Percentiles rank a stretch among this genome's conserved stretches.
Conservation (phyloP, 257 asterid species). For the Solanum paucissectum region DNA sequence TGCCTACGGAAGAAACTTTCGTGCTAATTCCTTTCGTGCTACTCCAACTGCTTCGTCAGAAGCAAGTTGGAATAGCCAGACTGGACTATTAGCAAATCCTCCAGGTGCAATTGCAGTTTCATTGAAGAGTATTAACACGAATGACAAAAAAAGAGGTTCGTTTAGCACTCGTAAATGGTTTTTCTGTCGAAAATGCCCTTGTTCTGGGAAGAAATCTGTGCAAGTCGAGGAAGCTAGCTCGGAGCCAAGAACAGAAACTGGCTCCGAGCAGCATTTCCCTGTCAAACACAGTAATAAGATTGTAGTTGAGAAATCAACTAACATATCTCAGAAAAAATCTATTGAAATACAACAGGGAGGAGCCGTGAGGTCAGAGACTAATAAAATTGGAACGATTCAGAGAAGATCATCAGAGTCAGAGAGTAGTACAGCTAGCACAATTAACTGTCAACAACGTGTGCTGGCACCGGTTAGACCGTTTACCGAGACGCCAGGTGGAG, state of each 20-base stretch:
- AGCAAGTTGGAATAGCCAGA: conserved; percentile 91
- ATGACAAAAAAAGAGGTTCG: conserved; percentile 12
- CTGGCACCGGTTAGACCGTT: conserved; percentile 33
- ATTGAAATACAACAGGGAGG: conserved; percentile 6
- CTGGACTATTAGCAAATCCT: conserved; percentile 52
- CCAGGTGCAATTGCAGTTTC: conserved; percentile 40
- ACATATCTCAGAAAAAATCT: conserved; percentile 8
- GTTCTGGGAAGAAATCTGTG: conserved; percentile 57
- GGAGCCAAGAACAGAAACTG: background rate
- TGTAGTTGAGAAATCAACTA: background rate
- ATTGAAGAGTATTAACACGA: conserved; percentile 15
- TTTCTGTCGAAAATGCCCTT: conserved; percentile 61
- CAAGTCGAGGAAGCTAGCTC: conserved; percentile 34
- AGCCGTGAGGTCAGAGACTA: background rate
- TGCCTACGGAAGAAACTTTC: conserved; percentile 34
- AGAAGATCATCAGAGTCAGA: conserved; percentile 6
- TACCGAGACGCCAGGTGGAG: conserved; percentile 6
- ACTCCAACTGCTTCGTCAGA: conserved; percentile 90
- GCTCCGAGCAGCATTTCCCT: background rate
- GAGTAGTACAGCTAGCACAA: conserved; percentile 6
- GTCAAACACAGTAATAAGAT: background rate
- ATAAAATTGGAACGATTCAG: background rate
- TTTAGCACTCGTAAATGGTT: conserved; percentile 26
- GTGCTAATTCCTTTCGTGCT: conserved; percentile 46
- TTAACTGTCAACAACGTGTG: conserved; percentile 34